These are phyloP conservation scores for Diaporthe eres DNA, from an alignment of 2,329 filamentous ascomycete genomes.

Conservation along the genomic window DNA sequence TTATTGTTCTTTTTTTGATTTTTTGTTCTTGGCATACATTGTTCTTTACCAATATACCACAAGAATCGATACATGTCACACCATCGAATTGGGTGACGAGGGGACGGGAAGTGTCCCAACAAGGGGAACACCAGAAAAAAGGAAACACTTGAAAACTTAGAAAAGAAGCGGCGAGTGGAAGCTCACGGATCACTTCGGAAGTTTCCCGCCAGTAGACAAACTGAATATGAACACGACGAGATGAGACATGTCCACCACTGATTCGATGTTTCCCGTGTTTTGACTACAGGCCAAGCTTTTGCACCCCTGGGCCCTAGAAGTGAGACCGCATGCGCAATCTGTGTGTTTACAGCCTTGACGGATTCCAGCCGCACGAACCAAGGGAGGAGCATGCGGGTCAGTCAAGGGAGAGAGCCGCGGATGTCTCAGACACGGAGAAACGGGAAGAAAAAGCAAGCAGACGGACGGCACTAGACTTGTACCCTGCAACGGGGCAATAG, in stretches of 20 bases:
- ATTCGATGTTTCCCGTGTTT: not conserved
- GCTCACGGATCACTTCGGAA: not conserved
- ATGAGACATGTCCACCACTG: not conserved
- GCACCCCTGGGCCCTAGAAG: not conserved
- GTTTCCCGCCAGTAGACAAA: not conserved
- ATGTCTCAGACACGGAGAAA: not conserved
- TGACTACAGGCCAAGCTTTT: not conserved
- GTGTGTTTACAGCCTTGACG: not conserved
- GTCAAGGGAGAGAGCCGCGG: not conserved
- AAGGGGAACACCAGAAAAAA: not conserved
- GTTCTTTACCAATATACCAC: not conserved
- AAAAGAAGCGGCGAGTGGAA: not conserved
- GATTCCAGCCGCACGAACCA: not conserved
- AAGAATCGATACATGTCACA: not conserved
- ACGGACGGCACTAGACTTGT: not conserved
- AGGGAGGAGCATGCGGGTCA: conserved; percentile 1
- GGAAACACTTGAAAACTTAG: not conserved
- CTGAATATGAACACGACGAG: not conserved
- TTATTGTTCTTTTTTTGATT: not conserved
- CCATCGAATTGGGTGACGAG: not conserved
- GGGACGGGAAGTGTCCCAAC: not conserved
- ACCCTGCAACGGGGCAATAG: not conserved
- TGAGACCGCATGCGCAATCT: not conserved
- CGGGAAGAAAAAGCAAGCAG: not conserved
- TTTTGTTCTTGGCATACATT: not conserved